Evolutionary conservation across 2,329 filamentous ascomycete genomes (phyloP), one percentile per base, ranked within the genome.

Genomic region (Pleomassaria siparia): DNA sequence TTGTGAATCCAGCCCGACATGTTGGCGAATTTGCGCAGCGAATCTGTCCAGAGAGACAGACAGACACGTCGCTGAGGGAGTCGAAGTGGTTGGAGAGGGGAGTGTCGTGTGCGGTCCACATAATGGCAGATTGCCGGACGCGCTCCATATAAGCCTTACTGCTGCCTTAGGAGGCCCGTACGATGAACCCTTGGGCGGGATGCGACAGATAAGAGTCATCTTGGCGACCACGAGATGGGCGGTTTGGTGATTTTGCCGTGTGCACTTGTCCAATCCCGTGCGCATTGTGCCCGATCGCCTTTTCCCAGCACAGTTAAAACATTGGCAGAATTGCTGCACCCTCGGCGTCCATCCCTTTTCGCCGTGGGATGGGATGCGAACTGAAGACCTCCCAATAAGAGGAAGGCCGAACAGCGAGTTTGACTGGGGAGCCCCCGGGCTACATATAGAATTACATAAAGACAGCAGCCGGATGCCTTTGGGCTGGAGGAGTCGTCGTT

Each of bases 1-100:
- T 64, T 66, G 37, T 71, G 59, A 44, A 69, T 44, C 56, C 64
- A 69, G 46, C 56, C 56, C 65, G 69, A 18, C 37, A 40, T 40
- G 15, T 16, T 40, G 36, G 21, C 13, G 20, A 12, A 40, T n/a
- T 40, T 24, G 36, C 18, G 10, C 33, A 13, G 29, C 10, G 10
- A 30, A 12, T 12, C 29, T 30, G 29, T 9, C 15, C 25, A 30
- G 5, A 13, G 29, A 4, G 8, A 37, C 4, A 6, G 8, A 39
- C 45, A 50, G 35, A 46, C 46, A 28, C n/a, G 50, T 56, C 53
- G 43, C 32, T 39, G 40, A 20, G 30, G n/a, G 40, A 33, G 32
- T 43, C 30, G 36, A 33, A 41, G n/a, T 20, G 29, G 44, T 39
- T n/a, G 41, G n/a, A n/a, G n/a, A n/a, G n/a, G n/a, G 40, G 43